phyloP scores from a whole-genome alignment of 2,329 filamentous ascomycete genomes.

The Fusarium decemcellulare region DNA sequence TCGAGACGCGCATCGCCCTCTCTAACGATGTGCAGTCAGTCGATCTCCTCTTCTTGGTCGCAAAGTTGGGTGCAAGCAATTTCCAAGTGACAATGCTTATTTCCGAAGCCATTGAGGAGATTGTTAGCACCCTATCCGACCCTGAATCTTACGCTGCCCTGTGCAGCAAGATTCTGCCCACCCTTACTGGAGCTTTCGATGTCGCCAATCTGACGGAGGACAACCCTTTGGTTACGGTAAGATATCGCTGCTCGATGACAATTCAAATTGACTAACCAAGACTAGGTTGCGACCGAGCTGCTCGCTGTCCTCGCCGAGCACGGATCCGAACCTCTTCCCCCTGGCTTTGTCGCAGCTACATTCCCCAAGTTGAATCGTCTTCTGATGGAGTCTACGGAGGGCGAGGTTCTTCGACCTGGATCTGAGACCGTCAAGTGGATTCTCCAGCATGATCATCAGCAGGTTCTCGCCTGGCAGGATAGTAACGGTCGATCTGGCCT shows the following conservation, averaged over 20 bases:
- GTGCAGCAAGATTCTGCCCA: constrained; percentile 89
- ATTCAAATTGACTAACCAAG: constrained; percentile 35
- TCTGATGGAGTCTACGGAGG: constrained; percentile 87
- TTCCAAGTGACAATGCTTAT: constrained; percentile 93
- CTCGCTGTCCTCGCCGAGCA: constrained; percentile 86
- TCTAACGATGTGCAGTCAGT: constrained; percentile 80
- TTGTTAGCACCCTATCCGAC: constrained; percentile 78
- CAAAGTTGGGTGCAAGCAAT: constrained; percentile 89
- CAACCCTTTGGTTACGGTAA: constrained; percentile 82
- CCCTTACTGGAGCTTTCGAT: constrained; percentile 90
- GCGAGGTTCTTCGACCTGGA: constrained; percentile 88
- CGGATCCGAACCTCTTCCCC: constrained; percentile 86
- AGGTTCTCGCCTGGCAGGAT: constrained; percentile 90
- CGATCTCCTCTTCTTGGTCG: constrained; percentile 88
- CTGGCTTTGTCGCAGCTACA: constrained; percentile 86
- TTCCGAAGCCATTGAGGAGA: constrained; percentile 91
- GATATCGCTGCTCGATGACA: constrained; percentile 37
- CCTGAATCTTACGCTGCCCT: constrained; percentile 81
- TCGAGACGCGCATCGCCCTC: constrained; percentile 83
- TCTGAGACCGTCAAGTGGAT: constrained; percentile 92
- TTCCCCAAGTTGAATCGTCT: constrained; percentile 90
- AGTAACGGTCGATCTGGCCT: constrained; percentile 84
- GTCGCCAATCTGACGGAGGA: constrained; percentile 89
- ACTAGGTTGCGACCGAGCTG: constrained; percentile 83
- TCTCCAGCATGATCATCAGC: constrained; percentile 88